These are phyloP conservation scores for Cyamopsis tetragonoloba DNA, from an alignment of 306 rosid species.

Conservation along the genomic window DNA sequence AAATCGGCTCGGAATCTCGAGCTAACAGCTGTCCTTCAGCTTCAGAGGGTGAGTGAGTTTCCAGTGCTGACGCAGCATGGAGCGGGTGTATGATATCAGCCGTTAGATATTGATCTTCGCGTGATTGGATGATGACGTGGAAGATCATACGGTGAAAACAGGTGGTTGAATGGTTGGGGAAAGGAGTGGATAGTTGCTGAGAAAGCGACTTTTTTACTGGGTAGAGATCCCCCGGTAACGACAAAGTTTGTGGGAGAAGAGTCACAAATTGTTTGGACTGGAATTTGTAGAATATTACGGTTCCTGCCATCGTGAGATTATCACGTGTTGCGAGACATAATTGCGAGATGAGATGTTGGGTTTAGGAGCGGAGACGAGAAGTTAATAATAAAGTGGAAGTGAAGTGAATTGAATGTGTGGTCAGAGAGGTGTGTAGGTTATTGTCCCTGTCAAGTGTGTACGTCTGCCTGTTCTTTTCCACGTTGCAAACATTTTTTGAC, in stretches of 20 bases:
- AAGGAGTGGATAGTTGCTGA: constrained; percentile 22
- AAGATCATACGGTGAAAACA: not conserved
- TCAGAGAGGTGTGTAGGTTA: constrained; percentile 32
- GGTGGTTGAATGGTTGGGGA: not conserved
- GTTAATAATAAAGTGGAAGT: constrained; percentile 6
- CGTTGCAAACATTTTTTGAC: not conserved
- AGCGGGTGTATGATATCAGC: rapidly evolving
- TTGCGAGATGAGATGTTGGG: constrained; percentile 32
- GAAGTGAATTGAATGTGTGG: constrained; percentile 33
- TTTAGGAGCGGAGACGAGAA: constrained; percentile 17
- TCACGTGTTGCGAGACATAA: constrained; percentile 50
- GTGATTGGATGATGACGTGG: not conserved
- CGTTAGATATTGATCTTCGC: not conserved
- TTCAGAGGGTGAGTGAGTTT: constrained; percentile 4
- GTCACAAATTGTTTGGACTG: constrained; percentile 12
- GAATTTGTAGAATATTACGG: constrained; percentile 29
- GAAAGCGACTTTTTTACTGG: constrained; percentile 49
- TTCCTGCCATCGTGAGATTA: constrained; percentile 51
- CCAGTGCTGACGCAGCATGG: not conserved
- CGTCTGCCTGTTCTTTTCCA: constrained; percentile 26
- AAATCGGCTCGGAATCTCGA: constrained; percentile 87
- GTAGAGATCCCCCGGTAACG: constrained; percentile 57
- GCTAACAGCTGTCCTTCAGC: constrained; percentile 75
- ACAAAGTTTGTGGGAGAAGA: constrained; percentile 44
- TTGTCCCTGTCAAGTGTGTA: constrained; percentile 38